These are phyloP conservation scores for Psilocybe subaeruginosa DNA, from an alignment of 768 basidiomycete species.

Conservation along the genomic window DNA sequence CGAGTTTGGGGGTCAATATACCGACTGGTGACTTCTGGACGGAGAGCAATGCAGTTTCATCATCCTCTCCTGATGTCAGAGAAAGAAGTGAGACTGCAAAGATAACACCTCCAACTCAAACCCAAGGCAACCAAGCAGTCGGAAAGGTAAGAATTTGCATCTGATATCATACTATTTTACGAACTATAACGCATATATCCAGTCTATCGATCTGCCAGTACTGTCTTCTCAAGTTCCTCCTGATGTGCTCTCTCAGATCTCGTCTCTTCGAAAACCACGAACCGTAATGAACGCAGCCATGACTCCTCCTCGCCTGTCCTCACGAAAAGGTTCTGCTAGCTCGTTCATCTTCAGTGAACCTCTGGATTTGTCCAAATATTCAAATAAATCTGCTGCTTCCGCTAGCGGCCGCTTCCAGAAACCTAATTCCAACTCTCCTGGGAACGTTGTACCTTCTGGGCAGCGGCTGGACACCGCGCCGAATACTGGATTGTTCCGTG, in stretches of 20 bases:
- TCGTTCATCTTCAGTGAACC: conserved; percentile 20
- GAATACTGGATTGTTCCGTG: not conserved
- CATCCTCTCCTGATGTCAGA: not conserved
- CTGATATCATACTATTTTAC: not conserved
- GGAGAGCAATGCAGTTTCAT: not conserved
- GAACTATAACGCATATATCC: conserved; percentile 17
- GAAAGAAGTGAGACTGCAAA: not conserved
- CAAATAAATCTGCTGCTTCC: not conserved
- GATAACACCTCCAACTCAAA: not conserved
- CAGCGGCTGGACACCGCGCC: not conserved
- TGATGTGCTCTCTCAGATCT: not conserved
- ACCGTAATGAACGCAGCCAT: not conserved
- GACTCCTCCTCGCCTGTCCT: not conserved
- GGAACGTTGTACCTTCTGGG: not conserved
- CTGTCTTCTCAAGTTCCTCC: conserved; percentile 4
- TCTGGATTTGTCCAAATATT: conserved; percentile 12
- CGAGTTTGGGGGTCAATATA: not conserved
- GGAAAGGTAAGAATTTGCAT: conserved; percentile 5
- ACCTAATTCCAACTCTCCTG: not conserved
- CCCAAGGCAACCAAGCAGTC: not conserved
- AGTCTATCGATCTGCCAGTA: conserved; percentile 5
- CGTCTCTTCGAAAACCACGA: conserved; percentile 4
- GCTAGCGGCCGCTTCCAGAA: not conserved
- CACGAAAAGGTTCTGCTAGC: not conserved
- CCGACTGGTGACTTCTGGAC: not conserved